These are phyloP conservation scores for Trichoderma virens DNA, from an alignment of 495 filamentous ascomycete species.

Conservation along the genomic window DNA sequence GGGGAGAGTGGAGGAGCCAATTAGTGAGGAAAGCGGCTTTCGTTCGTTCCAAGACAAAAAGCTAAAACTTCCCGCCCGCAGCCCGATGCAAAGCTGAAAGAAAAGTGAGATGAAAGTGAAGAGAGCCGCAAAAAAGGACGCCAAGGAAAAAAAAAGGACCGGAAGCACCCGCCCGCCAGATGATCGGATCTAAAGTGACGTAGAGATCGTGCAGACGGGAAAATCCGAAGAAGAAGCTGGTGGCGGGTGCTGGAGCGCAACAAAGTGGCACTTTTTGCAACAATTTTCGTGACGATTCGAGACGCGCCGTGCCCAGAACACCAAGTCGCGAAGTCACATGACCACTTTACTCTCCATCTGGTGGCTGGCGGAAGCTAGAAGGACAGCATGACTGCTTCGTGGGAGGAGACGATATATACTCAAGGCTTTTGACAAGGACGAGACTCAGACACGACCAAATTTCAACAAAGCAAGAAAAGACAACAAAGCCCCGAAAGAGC, in stretches of 20 bases:
- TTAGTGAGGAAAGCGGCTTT: neutral
- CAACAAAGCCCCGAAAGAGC: neutral
- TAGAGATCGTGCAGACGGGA: neutral
- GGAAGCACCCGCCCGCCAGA: neutral
- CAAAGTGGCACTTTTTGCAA: neutral
- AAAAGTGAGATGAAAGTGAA: neutral
- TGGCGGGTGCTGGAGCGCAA: neutral
- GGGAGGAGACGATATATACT: neutral
- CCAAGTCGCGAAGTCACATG: constrained; percentile 9
- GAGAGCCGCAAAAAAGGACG: neutral
- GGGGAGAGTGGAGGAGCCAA: neutral
- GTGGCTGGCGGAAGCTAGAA: neutral
- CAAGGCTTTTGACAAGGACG: neutral
- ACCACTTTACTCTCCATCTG: constrained; percentile 6
- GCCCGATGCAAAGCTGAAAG: neutral
- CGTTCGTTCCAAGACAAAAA: neutral
- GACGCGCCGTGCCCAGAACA: neutral
- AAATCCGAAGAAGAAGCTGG: neutral
- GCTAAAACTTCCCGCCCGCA: neutral
- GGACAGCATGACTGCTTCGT: neutral
- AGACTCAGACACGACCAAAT: neutral
- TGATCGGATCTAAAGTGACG: neutral
- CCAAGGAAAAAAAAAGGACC: neutral
- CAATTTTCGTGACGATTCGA: constrained; percentile 4
- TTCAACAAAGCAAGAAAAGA: neutral